Percentiles rank a stretch among this genome's conserved stretches.
phyloP scores from a whole-genome alignment of 2,329 filamentous ascomycete genomes.

The Dothiorella sarmentorum region DNA sequence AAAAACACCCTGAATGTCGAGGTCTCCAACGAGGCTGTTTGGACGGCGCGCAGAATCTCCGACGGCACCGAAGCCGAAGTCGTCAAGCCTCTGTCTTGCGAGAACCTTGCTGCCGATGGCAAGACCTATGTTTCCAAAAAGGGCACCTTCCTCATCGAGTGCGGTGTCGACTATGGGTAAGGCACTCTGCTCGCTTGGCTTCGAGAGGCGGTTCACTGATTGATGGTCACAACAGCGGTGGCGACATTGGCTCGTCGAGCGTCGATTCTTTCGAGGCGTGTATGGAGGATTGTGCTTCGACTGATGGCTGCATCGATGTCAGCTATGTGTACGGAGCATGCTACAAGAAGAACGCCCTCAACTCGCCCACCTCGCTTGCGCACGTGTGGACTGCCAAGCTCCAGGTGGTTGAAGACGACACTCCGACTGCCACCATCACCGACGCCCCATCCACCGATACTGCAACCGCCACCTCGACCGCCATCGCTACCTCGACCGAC shows the following conservation, averaged over 20 bases:
- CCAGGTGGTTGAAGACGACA: neutral
- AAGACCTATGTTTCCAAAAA: constrained; percentile 19
- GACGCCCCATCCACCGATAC: neutral
- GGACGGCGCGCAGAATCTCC: neutral
- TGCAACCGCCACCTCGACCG: neutral
- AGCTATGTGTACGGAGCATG: constrained; percentile 9
- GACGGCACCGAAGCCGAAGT: neutral
- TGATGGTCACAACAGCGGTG: no score
- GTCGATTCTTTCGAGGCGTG: constrained; percentile 3
- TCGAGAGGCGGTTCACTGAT: no score
- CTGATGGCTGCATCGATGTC: constrained; percentile 15
- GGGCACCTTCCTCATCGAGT: constrained; percentile 21
- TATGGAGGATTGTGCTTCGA: constrained; percentile 13
- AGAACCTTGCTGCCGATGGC: constrained; percentile 15
- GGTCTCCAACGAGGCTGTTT: neutral
- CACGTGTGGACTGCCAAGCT: constrained; percentile 16
- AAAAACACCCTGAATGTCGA: constrained; percentile 17
- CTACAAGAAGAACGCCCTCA: constrained; percentile 17
- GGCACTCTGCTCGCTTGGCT: no score
- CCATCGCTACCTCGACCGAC: neutral
- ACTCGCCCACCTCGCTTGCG: neutral
- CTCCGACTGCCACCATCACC: neutral
- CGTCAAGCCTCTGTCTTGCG: constrained; percentile 10
- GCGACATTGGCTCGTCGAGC: constrained; percentile 9
- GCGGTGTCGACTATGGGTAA: neutral